Evolutionary conservation across 2,329 filamentous ascomycete species (phyloP).

Genomic region (Fusarium marasasianum): DNA sequence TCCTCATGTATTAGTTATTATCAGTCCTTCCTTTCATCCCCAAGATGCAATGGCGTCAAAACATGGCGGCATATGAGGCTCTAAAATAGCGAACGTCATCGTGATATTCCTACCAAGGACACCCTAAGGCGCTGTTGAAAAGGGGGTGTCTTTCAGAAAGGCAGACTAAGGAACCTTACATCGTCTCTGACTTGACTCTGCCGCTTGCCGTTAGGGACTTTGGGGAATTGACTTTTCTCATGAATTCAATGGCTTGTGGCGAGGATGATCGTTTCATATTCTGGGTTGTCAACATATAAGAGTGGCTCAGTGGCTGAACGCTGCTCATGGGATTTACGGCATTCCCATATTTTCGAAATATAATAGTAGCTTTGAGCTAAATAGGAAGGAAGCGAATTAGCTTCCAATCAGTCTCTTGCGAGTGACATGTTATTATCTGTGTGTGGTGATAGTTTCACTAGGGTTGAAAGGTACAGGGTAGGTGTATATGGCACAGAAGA

Average conservation of each 20-base stretch:
- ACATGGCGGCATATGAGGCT: background rate
- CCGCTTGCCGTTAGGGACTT: background rate
- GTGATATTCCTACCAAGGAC: background rate
- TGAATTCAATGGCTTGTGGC: background rate
- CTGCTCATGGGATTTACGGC: background rate
- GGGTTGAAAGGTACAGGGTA: background rate
- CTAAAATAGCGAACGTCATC: slow-evolving; percentile 9
- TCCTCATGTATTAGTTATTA: background rate
- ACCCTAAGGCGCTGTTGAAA: background rate
- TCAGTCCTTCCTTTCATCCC: background rate
- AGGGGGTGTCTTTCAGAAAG: background rate
- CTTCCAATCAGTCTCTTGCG: background rate
- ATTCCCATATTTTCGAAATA: background rate
- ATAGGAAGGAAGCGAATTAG: background rate
- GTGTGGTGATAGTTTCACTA: background rate
- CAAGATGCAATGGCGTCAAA: background rate
- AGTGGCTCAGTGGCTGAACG: background rate
- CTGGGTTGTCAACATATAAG: background rate
- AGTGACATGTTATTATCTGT: background rate
- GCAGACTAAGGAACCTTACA: slow-evolving; percentile 1
- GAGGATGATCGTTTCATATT: background rate
- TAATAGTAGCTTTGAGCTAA: too few relatives aligned
- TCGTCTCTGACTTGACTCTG: background rate
- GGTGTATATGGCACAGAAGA: background rate
- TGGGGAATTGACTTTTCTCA: slow-evolving; percentile 15